A percentile compares a stretch with the other conserved stretches of the same genome.
Evolutionary conservation across 306 rosid genomes (phyloP).

Genomic region (Fragaria iinumae): DNA sequence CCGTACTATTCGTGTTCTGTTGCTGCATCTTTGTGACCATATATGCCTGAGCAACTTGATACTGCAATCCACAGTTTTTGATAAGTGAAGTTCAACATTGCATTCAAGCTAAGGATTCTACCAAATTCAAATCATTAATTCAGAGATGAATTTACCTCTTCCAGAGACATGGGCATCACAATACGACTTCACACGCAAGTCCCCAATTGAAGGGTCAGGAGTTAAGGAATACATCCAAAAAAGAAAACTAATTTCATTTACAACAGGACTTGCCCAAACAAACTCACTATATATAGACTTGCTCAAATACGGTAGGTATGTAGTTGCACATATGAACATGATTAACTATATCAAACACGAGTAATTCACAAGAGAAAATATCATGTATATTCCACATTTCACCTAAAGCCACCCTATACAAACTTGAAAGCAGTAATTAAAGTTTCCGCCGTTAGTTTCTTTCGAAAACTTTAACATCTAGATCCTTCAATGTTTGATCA

Average conservation of each 20-base stretch:
- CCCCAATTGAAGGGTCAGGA: constrained; percentile 14
- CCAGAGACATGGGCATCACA: constrained; percentile 43
- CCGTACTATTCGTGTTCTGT: constrained; percentile 36
- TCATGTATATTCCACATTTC: background rate
- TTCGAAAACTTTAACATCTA: background rate
- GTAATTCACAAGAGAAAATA: background rate
- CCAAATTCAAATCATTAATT: background rate
- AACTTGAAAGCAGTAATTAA: background rate
- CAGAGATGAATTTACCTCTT: constrained; percentile 35
- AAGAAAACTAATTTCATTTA: background rate
- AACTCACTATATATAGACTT: background rate
- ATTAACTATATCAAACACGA: background rate
- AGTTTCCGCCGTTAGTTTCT: background rate
- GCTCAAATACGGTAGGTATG: background rate
- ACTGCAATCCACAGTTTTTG: constrained; percentile 24
- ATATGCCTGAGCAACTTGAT: constrained; percentile 42
- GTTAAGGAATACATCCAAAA: constrained; percentile 30
- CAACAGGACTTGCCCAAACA: background rate
- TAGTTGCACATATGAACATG: background rate
- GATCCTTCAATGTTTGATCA: background rate
- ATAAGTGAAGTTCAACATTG: background rate
- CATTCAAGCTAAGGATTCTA: background rate
- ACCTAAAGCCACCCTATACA: background rate
- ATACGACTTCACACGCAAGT: constrained; percentile 40
- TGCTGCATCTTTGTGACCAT: constrained; percentile 48